A percentile compares a stretch with the other conserved stretches of the same genome.
Conservation (phyloP, 768 basidiomycete species). For the Sarcomyxa edulis region DNA sequence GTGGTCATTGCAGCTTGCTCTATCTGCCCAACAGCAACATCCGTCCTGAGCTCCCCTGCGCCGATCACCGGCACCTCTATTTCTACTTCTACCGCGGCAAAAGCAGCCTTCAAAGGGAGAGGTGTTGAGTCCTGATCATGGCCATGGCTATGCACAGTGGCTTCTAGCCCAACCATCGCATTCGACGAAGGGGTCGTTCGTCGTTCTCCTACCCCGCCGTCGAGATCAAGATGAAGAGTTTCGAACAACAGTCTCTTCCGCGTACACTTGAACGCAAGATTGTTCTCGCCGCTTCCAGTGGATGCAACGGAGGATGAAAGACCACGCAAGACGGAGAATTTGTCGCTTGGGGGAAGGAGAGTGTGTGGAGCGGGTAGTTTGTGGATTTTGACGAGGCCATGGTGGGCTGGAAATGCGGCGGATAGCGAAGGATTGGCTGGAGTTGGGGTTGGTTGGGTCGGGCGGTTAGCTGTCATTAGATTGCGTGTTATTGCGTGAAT, state of each 20-base stretch:
- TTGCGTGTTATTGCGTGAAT: slow-evolving; percentile 2
- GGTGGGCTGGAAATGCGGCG: slow-evolving; percentile 73
- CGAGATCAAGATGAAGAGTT: slow-evolving; percentile 83
- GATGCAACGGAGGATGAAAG: slow-evolving; percentile 47
- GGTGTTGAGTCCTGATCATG: slow-evolving; percentile 7
- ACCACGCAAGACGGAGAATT: slow-evolving; percentile 79
- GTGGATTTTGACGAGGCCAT: slow-evolving; percentile 79
- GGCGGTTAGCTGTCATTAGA: too few species aligned
- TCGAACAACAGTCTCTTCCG: slow-evolving; percentile 85
- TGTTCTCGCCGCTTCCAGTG: slow-evolving; percentile 86
- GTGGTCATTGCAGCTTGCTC: slow-evolving; percentile 11
- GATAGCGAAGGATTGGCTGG: slow-evolving; percentile 75
- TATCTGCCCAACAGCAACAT: background rate
- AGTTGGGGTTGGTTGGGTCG: too few species aligned
- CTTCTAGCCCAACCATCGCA: slow-evolving; percentile 11
- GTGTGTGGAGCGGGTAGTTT: slow-evolving; percentile 70
- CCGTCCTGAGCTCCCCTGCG: too few species aligned
- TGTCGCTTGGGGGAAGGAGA: slow-evolving; percentile 75
- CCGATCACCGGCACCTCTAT: slow-evolving; percentile 11
- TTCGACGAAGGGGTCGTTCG: slow-evolving; percentile 48
- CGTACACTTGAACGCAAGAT: slow-evolving; percentile 91
- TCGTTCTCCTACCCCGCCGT: slow-evolving; percentile 79
- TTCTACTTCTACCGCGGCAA: slow-evolving; percentile 38
- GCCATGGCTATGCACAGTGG: slow-evolving; percentile 10
- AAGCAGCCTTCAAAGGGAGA: slow-evolving; percentile 1